Evolutionary conservation across 495 filamentous ascomycete genomes (phyloP).

Genomic region (Achaetomiella virescens): DNA sequence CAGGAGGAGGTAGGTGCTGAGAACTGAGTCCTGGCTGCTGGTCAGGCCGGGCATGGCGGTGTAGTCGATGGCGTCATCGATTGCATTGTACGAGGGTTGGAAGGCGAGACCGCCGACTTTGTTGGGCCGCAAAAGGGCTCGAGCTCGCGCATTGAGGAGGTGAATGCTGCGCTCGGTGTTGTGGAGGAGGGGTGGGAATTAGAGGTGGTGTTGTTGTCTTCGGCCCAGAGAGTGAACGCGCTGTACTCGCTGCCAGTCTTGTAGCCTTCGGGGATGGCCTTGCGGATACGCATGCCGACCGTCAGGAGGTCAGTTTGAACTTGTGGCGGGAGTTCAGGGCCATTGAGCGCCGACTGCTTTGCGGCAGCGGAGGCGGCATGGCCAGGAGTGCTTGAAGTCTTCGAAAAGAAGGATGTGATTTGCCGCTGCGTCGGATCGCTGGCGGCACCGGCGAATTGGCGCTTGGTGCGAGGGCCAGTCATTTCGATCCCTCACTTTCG

Average conservation of each 20-base stretch:
- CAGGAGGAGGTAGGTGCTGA: conserved; percentile 18
- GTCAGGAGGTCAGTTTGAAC: conserved; percentile 73
- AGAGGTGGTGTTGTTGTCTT: conserved; percentile 15
- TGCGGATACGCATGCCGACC: conserved; percentile 90
- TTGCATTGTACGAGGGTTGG: conserved; percentile 29
- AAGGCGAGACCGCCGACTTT: conserved; percentile 52
- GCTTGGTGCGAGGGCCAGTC: conserved; percentile 42
- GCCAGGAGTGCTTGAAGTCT: conserved; percentile 4
- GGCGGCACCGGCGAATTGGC: conserved; percentile 46
- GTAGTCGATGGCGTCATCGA: conserved; percentile 5
- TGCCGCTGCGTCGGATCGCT: conserved; percentile 44
- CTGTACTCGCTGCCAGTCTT: conserved; percentile 58
- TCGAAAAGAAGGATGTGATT: conserved; percentile 45
- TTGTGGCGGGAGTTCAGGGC: conserved; percentile 49
- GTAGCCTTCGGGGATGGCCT: conserved; percentile 86
- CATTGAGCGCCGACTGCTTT: conserved; percentile 30
- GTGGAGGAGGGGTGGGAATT: not conserved
- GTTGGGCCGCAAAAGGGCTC: conserved; percentile 70
- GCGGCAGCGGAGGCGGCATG: conserved; percentile 5
- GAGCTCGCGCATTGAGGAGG: conserved; percentile 45
- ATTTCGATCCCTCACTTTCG: conserved; percentile 23
- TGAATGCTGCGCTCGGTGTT: conserved; percentile 11
- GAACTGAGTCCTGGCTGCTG: conserved; percentile 37
- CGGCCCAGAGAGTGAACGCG: conserved; percentile 40
- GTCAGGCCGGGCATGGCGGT: conserved; percentile 30